Evolutionary conservation across 179 eudicot genomes (phyloP).

Genomic region (Corrigiola litoralis): DNA sequence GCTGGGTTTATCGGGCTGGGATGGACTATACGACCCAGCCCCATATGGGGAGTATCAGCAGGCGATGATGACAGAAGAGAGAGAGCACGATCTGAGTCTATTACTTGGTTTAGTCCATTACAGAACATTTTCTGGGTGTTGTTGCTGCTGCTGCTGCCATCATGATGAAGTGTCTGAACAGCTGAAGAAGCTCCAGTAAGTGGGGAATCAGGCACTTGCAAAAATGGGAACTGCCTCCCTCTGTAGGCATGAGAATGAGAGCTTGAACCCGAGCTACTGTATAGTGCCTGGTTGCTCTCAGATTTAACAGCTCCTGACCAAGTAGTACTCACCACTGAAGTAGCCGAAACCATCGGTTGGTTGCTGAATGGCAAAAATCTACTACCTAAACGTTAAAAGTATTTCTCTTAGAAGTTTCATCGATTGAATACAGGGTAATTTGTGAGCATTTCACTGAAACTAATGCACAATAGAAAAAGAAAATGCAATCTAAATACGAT

Average conservation of each 20-base stretch:
- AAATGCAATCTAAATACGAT: neutral
- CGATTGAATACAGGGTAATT: neutral
- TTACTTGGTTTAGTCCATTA: conserved; percentile 32
- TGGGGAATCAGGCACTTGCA: conserved; percentile 28
- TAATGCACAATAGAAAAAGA: neutral
- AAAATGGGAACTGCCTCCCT: conserved; percentile 48
- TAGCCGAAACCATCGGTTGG: conserved; percentile 37
- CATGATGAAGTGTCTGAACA: conserved; percentile 35
- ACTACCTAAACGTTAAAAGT: conserved; percentile 26
- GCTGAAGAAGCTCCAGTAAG: conserved; percentile 33
- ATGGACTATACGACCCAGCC: conserved; percentile 41
- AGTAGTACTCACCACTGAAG: conserved; percentile 36
- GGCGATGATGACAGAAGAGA: conserved; percentile 97
- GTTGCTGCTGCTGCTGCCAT: conserved; percentile 19
- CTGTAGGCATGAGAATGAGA: conserved; percentile 31
- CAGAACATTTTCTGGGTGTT: conserved; percentile 27
- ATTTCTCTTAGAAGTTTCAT: neutral
- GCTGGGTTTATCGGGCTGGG: conserved; percentile 28
- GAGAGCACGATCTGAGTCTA: conserved; percentile 86
- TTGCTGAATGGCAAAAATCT: conserved; percentile 49
- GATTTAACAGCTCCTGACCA: conserved; percentile 49
- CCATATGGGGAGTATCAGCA: conserved; percentile 45
- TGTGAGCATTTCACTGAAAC: neutral
- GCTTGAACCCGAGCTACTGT: conserved; percentile 21
- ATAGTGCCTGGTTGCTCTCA: conserved; percentile 32